Evolutionary conservation across 257 asterid genomes (phyloP).

Genomic region (Cinchona pubescens): DNA sequence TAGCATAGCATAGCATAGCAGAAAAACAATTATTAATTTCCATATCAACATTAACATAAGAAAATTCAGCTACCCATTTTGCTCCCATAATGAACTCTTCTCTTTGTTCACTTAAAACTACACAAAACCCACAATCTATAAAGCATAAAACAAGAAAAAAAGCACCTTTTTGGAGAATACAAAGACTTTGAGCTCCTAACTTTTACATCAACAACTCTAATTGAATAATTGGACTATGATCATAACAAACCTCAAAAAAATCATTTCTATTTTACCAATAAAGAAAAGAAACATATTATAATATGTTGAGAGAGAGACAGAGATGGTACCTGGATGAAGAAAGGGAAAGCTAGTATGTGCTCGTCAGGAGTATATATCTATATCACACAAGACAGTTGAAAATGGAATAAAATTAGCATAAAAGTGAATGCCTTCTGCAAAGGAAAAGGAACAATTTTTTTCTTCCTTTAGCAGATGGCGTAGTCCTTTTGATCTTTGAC

Average conservation of each 20-base stretch:
- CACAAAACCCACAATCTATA: background rate
- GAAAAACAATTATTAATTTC: background rate
- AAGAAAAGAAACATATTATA: no score
- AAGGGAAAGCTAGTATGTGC: slow-evolving; percentile 23
- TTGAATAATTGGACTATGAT: background rate
- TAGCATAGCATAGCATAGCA: no score
- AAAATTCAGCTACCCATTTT: background rate
- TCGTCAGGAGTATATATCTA: slow-evolving; percentile 2
- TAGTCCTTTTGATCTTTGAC: slow-evolving; percentile 22
- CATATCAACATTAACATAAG: background rate
- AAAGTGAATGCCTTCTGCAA: slow-evolving; percentile 21
- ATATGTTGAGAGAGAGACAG: background rate
- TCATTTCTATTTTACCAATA: background rate
- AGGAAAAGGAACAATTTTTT: slow-evolving; percentile 34
- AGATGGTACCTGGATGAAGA: slow-evolving; percentile 25
- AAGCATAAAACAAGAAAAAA: slow-evolving; percentile 5
- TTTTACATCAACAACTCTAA: slow-evolving; percentile 7
- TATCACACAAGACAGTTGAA: background rate
- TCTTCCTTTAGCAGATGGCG: slow-evolving; percentile 35
- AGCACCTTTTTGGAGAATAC: background rate
- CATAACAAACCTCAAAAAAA: background rate
- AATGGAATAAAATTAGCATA: slow-evolving; percentile 13
- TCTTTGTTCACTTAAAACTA: background rate
- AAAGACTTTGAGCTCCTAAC: background rate
- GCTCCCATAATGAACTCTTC: background rate